These are phyloP conservation scores for Ceratocystis smalleyi DNA, from an alignment of 2,329 filamentous ascomycete genomes.

Conservation along the genomic window DNA sequence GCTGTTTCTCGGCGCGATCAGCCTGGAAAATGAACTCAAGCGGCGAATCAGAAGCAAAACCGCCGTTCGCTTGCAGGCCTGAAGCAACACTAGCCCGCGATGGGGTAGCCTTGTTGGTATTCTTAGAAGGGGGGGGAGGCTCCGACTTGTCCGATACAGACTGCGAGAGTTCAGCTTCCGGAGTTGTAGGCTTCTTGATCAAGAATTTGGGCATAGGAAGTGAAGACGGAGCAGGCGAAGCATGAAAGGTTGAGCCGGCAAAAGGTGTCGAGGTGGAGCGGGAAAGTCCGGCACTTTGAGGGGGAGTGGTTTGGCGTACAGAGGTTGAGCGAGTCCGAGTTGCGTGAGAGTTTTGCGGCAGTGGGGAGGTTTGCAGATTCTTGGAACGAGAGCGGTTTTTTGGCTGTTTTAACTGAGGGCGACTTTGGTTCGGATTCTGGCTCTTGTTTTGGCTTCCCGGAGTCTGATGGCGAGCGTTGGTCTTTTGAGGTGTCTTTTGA, in stretches of 20 bases:
- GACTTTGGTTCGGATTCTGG: slow-evolving; percentile 5
- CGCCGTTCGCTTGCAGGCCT: not conserved
- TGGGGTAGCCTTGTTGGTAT: slow-evolving; percentile 3
- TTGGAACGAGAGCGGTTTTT: slow-evolving; percentile 19
- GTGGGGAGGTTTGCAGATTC: slow-evolving; percentile 27
- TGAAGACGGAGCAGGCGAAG: slow-evolving; percentile 78
- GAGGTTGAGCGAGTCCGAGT: slow-evolving; percentile 25
- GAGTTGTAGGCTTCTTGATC: slow-evolving; percentile 34
- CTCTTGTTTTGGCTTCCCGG: slow-evolving; percentile 22
- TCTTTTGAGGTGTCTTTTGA: slow-evolving; percentile 34
- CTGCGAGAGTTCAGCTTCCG: slow-evolving; percentile 4
- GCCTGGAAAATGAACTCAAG: slow-evolving; percentile 84
- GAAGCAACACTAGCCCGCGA: slow-evolving; percentile 2
- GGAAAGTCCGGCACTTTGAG: slow-evolving; percentile 14
- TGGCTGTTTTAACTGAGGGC: slow-evolving; percentile 19
- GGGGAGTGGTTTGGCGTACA: slow-evolving; percentile 15
- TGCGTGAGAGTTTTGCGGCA: slow-evolving; percentile 27
- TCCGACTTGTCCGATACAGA: slow-evolving; percentile 25
- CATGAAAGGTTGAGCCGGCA: slow-evolving; percentile 87
- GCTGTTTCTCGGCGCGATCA: slow-evolving; percentile 61
- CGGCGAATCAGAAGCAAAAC: slow-evolving; percentile 46
- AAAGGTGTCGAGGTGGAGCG: slow-evolving; percentile 41
- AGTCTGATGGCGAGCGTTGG: slow-evolving; percentile 22
- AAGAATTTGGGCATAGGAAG: slow-evolving; percentile 81
- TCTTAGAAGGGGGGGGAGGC: not conserved